Evolutionary conservation across 2,329 filamentous ascomycete genomes (phyloP), one percentile per base, ranked within the genome.

Genomic region (Epichloe baconii): DNA sequence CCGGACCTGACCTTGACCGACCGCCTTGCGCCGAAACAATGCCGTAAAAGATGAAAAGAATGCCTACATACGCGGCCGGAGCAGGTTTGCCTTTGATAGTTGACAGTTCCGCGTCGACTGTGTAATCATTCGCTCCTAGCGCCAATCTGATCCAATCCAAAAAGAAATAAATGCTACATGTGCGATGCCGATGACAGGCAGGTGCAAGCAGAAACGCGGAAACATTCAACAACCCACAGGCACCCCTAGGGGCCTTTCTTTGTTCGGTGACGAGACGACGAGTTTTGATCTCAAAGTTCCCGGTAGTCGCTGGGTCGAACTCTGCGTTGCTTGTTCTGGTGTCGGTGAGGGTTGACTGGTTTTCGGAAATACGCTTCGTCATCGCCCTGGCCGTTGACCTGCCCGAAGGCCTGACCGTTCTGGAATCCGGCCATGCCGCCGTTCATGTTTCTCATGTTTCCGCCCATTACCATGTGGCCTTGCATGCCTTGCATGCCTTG

Each of bases 351-450:
- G 64, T 98, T 98, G 55, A 97, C 87, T 0, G 93, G 93, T 66
- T 95, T 91, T 52, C 93, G 80, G 66, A 97, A 94, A 69, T 98
- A 98, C 6, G 93, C 87, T 54, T 89, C 88, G 52, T 95, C 89
- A 51, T 94, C 88, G 56, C 81, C 80, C 53, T 77, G 82, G 2
- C 47, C 52, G 31, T n/a, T 47, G 12, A 77, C 76, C 53, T 72
- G 71, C 1, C 67, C 61, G 47, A 76, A 75, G 57, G 71, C 71
- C 54, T 61, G 61, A 10, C 61, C 63, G 41, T 63, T 64, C 52
- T 62, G 62, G 54, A 62, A 68, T 51, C 61, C 64, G 51, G 61
- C 64, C 61, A 65, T 65, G 47, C 55, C 57, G 31, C 57, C 60
- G 47, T 57, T 58, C 60, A 65, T 62, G 48, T 52, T 58, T 47